Evolutionary conservation across 2,329 filamentous ascomycete genomes (phyloP).

Genomic region (Aspergillus caelatus): DNA sequence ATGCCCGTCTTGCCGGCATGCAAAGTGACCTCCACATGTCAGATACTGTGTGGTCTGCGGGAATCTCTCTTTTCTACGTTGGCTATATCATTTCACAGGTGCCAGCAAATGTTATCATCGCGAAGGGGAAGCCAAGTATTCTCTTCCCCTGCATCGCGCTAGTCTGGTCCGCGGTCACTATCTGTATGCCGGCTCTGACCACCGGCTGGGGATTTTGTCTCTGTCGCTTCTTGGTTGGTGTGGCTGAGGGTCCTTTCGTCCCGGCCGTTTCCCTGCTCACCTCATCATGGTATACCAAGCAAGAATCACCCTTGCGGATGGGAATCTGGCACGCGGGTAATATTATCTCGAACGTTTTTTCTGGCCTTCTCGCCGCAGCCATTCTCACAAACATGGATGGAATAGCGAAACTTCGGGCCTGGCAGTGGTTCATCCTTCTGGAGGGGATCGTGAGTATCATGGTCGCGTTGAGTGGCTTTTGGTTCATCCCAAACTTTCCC

Average conservation of each 20-base stretch:
- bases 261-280: not conserved
- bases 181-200: slow-evolving; percentile 14
- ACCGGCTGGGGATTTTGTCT: slow-evolving; percentile 15
- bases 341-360: not conserved
- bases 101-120: slow-evolving; percentile 12
- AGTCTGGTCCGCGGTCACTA: slow-evolving; percentile 12
- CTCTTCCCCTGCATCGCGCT: slow-evolving; percentile 13
- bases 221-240: slow-evolving; percentile 13
- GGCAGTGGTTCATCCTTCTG: not conserved
- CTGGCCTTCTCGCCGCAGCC: not conserved
- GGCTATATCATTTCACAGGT: slow-evolving; percentile 17
- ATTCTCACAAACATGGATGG: not conserved
- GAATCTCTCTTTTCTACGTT: slow-evolving; percentile 17
- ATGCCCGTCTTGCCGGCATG: slow-evolving; percentile 18
- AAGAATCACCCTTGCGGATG: not conserved
- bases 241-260: slow-evolving; percentile 7
- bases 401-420: not conserved
- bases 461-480: not conserved
- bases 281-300: not conserved
- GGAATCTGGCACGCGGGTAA: not conserved
- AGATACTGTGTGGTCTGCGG: slow-evolving; percentile 15
- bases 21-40: slow-evolving; percentile 15
- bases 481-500: not conserved
- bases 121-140: slow-evolving; percentile 15
- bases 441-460: not conserved